phyloP scores from a whole-genome alignment of 345 rosid species.

The Pelargonium nanum region DNA sequence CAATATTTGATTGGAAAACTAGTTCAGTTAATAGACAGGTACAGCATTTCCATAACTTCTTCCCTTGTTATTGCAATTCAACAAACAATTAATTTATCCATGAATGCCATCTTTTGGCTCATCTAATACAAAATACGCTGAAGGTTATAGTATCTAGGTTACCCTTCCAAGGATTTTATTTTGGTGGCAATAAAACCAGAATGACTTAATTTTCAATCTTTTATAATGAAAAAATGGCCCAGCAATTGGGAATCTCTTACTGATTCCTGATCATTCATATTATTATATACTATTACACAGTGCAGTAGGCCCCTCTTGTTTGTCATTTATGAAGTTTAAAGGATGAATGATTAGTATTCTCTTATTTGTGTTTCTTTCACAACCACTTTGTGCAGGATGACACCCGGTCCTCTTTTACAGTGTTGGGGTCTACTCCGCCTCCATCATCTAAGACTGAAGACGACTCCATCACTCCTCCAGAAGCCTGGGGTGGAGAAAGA shows the following conservation, averaged over 20 bases:
- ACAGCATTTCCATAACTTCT: background rate
- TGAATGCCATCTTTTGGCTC: too few relatives aligned
- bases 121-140: too few relatives aligned
- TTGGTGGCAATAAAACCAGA: too few relatives aligned
- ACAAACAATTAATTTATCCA: too few relatives aligned
- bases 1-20: constrained; percentile 72
- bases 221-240: background rate
- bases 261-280: too few relatives aligned
- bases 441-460: constrained; percentile 67
- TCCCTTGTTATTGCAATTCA: too few relatives aligned
- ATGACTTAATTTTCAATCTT: background rate
- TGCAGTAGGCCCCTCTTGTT: too few relatives aligned
- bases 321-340: background rate
- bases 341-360: too few relatives aligned
- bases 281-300: too few relatives aligned
- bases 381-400: constrained; percentile 46
- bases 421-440: constrained; percentile 44
- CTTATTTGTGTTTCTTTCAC: constrained; percentile 6
- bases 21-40: constrained; percentile 70
- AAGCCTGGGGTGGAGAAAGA: constrained; percentile 98
- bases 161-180: too few relatives aligned
- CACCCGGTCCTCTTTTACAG: constrained; percentile 21
- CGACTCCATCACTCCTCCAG: constrained; percentile 82
- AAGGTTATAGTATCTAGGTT: background rate
- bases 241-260: background rate